phyloP scores from a whole-genome alignment of 2,329 filamentous ascomycete genomes.

The Neopestalotiopsis rosae region DNA sequence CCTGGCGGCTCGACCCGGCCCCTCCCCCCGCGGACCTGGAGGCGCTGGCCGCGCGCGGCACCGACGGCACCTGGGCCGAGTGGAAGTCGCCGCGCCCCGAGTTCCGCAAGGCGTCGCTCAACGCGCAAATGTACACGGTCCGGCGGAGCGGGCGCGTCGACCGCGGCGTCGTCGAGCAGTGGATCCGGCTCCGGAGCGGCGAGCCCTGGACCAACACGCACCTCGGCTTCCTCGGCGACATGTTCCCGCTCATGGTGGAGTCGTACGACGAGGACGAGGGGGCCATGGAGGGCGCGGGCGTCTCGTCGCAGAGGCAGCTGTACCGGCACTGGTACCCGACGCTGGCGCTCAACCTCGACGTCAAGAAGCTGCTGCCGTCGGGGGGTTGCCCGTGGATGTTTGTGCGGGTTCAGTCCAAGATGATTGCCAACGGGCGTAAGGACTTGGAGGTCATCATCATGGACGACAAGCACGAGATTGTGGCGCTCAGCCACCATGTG shows the following conservation, averaged over 20 bases:
- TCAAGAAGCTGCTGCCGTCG: slow-evolving; percentile 71
- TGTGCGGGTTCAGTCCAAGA: slow-evolving; percentile 50
- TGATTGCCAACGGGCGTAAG: slow-evolving; percentile 29
- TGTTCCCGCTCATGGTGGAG: slow-evolving; percentile 36
- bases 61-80: slow-evolving; percentile 31
- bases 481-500: slow-evolving; percentile 38
- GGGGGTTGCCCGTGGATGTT: slow-evolving; percentile 72
- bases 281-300: not conserved
- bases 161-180: slow-evolving; percentile 34
- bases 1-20: slow-evolving; percentile 51
- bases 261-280: slow-evolving; percentile 13
- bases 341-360: slow-evolving; percentile 69
- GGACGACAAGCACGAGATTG: slow-evolving; percentile 32
- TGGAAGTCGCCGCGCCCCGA: slow-evolving; percentile 28
- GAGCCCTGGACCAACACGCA: slow-evolving; percentile 32
- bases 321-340: slow-evolving; percentile 67
- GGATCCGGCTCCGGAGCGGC: slow-evolving; percentile 34
- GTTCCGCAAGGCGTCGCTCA: slow-evolving; percentile 32
- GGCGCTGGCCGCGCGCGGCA: slow-evolving; percentile 29
- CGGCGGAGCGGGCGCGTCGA: slow-evolving; percentile 28
- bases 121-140: slow-evolving; percentile 27
- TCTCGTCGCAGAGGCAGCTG: slow-evolving; percentile 3
- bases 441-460: slow-evolving; percentile 37
- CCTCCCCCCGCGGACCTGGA: slow-evolving; percentile 29
- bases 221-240: slow-evolving; percentile 34